Evolutionary conservation across 1,284 basidiomycete species (phyloP).

Genomic region (Trametes sp.): DNA sequence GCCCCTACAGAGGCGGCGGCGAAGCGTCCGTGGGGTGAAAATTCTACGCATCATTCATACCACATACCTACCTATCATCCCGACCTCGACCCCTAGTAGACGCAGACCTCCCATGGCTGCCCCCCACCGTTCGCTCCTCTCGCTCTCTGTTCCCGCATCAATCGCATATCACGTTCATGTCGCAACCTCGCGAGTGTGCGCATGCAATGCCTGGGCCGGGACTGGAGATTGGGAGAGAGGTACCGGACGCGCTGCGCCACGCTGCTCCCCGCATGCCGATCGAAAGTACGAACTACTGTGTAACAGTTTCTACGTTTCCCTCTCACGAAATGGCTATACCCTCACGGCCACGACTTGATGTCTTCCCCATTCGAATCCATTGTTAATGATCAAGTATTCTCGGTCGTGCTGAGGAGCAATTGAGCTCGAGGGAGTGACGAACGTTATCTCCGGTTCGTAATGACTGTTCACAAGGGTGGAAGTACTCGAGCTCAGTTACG

Average conservation of each 20-base stretch:
- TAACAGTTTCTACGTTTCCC: conserved; percentile 5
- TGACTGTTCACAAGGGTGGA: no score
- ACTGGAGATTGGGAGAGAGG: no score
- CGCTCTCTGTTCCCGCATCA: background rate
- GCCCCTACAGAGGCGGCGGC: background rate
- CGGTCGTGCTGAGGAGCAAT: no score
- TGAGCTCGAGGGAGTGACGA: no score
- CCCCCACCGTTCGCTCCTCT: conserved; percentile 7
- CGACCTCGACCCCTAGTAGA: conserved; percentile 23
- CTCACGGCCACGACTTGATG: conserved; percentile 5
- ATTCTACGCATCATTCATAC: conserved; percentile 7
- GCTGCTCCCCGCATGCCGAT: background rate
- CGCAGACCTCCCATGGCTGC: conserved; percentile 27
- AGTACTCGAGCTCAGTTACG: no score
- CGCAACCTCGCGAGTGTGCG: background rate
- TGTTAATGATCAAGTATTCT: background rate
- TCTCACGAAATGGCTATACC: background rate
- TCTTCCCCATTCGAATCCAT: background rate
- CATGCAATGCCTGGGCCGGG: no score
- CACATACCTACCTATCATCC: conserved; percentile 5
- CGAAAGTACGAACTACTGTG: conserved; percentile 5
- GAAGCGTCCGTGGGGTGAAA: conserved; percentile 9
- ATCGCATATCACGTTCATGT: background rate
- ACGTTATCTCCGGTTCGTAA: no score
- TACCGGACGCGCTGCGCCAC: background rate